These are phyloP conservation scores for Leersia perrieri DNA, from an alignment of 176 grass and related monocot genomes.

Conservation along the genomic window DNA sequence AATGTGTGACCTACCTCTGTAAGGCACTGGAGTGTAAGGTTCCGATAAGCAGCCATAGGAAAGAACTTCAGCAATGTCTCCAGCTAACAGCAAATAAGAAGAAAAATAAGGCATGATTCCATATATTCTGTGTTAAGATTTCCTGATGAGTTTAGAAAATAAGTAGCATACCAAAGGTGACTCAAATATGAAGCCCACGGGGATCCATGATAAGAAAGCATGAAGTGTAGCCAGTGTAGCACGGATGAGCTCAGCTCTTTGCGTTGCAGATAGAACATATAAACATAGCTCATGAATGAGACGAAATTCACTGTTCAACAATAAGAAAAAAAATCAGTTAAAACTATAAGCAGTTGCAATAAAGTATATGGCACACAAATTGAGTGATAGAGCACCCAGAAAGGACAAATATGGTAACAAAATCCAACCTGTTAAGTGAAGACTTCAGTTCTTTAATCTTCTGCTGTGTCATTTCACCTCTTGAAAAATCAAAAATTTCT, in stretches of 20 bases:
- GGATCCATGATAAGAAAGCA: slow-evolving; percentile 99
- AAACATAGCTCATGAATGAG: slow-evolving; percentile 98
- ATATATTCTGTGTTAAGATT: background rate
- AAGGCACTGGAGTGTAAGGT: slow-evolving; percentile 97
- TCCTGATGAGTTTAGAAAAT: slow-evolving; percentile 5
- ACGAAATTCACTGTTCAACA: slow-evolving; percentile 81
- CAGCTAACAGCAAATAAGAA: slow-evolving; percentile 57
- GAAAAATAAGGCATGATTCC: slow-evolving; percentile 5
- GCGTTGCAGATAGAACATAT: slow-evolving; percentile 94
- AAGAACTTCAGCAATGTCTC: slow-evolving; percentile 97
- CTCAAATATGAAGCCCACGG: slow-evolving; percentile 96
- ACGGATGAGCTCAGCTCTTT: slow-evolving; percentile 86
- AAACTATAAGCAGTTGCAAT: background rate
- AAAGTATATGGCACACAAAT: background rate
- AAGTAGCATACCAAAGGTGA: slow-evolving; percentile 71
- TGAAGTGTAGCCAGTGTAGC: slow-evolving; percentile 97
- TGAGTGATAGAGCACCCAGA: background rate
- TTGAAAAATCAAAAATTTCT: slow-evolving; percentile 99
- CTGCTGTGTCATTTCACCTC: slow-evolving; percentile 97
- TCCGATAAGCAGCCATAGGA: slow-evolving; percentile 79
- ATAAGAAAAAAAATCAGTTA: slow-evolving; percentile 10
- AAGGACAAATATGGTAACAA: slow-evolving; percentile 27
- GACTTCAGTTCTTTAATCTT: slow-evolving; percentile 99
- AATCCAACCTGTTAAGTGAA: slow-evolving; percentile 84
- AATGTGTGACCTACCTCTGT: slow-evolving; percentile 65